These are phyloP conservation scores for Beauveria australis DNA, from an alignment of 2,329 filamentous ascomycete genomes.

Conservation along the genomic window DNA sequence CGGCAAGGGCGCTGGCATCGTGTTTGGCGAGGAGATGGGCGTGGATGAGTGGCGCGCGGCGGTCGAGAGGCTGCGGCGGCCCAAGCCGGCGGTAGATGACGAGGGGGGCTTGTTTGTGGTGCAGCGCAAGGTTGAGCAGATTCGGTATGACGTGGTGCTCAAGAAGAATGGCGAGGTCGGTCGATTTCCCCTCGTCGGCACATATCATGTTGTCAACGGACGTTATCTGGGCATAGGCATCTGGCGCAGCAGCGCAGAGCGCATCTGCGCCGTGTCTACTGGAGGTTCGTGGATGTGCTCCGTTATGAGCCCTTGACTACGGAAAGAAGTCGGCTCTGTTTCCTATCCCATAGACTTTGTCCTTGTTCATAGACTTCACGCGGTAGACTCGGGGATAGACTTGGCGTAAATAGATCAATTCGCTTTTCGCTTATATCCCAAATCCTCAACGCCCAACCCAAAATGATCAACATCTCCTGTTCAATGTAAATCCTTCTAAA, in stretches of 20 bases:
- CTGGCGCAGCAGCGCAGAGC: constrained; percentile 23
- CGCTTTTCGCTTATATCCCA: background rate
- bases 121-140: constrained; percentile 23
- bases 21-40: constrained; percentile 29
- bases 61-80: constrained; percentile 15
- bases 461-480: background rate
- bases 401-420: background rate
- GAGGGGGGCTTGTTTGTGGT: constrained; percentile 18
- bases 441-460: background rate
- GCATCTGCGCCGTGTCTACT: constrained; percentile 24
- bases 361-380: background rate
- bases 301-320: constrained; percentile 14
- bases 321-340: background rate
- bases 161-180: constrained; percentile 17
- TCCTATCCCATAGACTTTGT: background rate
- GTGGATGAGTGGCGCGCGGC: background rate
- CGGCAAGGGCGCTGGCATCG: constrained; percentile 31
- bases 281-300: constrained; percentile 28
- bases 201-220: constrained; percentile 24
- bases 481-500: background rate
- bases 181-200: constrained; percentile 25
- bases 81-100: background rate
- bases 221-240: constrained; percentile 22
- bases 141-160: constrained; percentile 25
- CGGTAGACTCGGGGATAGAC: background rate